phyloP scores from a whole-genome alignment of 176 grass and related monocot species.

The Eragrostis nindensis region DNA sequence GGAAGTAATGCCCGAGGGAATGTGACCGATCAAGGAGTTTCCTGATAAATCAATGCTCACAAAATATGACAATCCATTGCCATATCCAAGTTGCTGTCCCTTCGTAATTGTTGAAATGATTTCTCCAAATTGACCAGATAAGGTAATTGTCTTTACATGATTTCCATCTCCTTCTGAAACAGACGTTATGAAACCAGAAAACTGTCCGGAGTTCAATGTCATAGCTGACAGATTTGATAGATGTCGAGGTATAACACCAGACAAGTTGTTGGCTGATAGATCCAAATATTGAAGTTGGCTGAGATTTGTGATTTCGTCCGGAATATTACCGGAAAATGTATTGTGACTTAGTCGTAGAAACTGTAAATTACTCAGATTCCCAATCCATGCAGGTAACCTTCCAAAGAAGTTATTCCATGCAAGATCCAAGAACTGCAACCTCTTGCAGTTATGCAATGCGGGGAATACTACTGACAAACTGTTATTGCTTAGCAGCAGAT shows the following conservation, averaged over 20 bases:
- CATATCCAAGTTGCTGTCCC: background rate
- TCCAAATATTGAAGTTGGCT: constrained; percentile 1
- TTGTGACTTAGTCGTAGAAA: background rate
- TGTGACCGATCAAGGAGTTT: constrained; percentile 35
- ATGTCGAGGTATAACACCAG: constrained; percentile 17
- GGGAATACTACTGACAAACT: constrained; percentile 10
- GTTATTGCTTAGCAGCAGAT: background rate
- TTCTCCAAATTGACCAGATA: background rate
- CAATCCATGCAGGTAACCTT: background rate
- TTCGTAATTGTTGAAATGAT: constrained; percentile 14
- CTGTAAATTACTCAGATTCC: background rate
- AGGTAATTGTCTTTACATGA: accelerated
- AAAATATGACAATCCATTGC: background rate
- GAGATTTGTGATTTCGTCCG: background rate
- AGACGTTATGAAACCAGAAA: background rate
- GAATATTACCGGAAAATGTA: constrained; percentile 46
- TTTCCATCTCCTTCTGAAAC: background rate
- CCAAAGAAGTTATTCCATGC: background rate
- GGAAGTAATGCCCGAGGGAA: constrained; percentile 20
- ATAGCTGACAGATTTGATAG: constrained; percentile 32
- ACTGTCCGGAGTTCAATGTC: background rate
- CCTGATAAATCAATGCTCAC: constrained; percentile 41
- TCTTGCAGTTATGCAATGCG: background rate
- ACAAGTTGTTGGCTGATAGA: constrained; percentile 35
- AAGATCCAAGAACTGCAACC: background rate